Base-by-base conservation (phyloP, 768 basidiomycete species). In the Amanita muscaria region DNA sequence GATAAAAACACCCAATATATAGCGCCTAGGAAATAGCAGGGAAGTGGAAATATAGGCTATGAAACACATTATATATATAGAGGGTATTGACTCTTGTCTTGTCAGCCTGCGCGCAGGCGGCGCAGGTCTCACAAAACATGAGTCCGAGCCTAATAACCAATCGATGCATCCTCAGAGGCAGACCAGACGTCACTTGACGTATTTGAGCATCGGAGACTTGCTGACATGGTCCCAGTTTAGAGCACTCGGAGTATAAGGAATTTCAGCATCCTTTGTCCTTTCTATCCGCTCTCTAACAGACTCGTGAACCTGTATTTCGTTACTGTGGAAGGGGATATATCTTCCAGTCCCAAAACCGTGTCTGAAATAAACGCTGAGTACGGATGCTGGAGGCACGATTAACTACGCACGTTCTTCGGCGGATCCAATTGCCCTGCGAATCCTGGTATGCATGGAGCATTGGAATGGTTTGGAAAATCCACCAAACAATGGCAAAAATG, bases 381-480 rank as follows among this genome's bases (percentile, higher is more conserved):
- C 27, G 27, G 12, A 6, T 12, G 12, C 6, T 12, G 7, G 27
- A 12, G 12, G 27, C 12, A 6, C 7, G 6, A 29, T 29, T 6
- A 29, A 29, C 27, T 6, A 12, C 27, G 12, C 27, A 29, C 27
- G 12, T 29, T 6, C 27, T 6, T 6, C 6, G 6, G 27, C 27
- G 27, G 27, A 29, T 12, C 27, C 27, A 29, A 29, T 29, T 12
- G 6, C 27, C 27, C 27, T 12, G 27, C 27, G 27, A 29, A 8
- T 44, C 34, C 39, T 59, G 57, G 37, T 55, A 53, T 9, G 53
- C 53, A 6, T 43, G 42, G 14, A 56, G 47, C 49, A 55, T 48
- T 2, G 58, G 58, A 10, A 59, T 33, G 10, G 46, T 11, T 33
- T 59, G 56, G 22, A 59, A 40, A 36, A 35, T 10, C 58, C 58